These are phyloP conservation scores for Trypanosoma caninum DNA, from an alignment of 208 protist species.

Conservation along the genomic window DNA sequence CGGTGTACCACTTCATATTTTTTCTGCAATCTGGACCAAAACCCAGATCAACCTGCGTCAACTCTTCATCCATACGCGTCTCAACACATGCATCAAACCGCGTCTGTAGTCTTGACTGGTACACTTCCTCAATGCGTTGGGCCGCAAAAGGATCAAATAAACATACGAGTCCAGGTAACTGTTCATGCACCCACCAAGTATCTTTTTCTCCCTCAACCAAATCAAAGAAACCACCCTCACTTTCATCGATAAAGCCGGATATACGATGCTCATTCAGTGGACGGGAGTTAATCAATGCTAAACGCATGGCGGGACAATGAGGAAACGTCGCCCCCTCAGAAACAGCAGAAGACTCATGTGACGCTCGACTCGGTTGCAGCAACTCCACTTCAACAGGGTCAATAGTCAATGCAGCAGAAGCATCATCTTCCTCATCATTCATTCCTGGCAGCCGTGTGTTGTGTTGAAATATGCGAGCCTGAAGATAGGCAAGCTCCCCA, in stretches of 20 bases:
- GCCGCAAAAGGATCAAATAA: slow-evolving; percentile 38
- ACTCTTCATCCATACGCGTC: slow-evolving; percentile 6
- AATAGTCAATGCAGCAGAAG: slow-evolving; percentile 24
- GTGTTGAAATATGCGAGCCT: slow-evolving; percentile 31
- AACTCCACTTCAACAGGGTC: slow-evolving; percentile 38
- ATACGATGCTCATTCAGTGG: slow-evolving; percentile 23
- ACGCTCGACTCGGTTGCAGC: slow-evolving; percentile 28
- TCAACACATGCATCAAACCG: slow-evolving; percentile 9
- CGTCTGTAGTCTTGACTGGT: slow-evolving; percentile 12
- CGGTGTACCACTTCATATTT: slow-evolving; percentile 23
- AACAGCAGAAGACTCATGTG: not conserved
- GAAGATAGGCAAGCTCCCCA: slow-evolving; percentile 38
- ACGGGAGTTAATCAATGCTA: slow-evolving; percentile 18
- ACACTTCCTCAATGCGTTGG: slow-evolving; percentile 32
- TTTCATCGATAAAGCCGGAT: slow-evolving; percentile 43
- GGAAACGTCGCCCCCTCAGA: not conserved
- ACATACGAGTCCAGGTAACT: slow-evolving; percentile 35
- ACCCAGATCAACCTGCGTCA: slow-evolving; percentile 21
- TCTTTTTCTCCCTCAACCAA: slow-evolving; percentile 39
- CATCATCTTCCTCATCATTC: slow-evolving; percentile 20
- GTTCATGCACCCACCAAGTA: slow-evolving; percentile 34
- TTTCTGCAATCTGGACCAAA: slow-evolving; percentile 16
- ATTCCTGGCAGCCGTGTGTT: slow-evolving; percentile 20
- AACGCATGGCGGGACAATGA: slow-evolving; percentile 8
- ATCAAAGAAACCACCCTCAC: slow-evolving; percentile 50